Evolutionary conservation across 352 stramenopile species (phyloP), one percentile per base, ranked within the genome.

Genomic region (Thraustotheca clavata): DNA sequence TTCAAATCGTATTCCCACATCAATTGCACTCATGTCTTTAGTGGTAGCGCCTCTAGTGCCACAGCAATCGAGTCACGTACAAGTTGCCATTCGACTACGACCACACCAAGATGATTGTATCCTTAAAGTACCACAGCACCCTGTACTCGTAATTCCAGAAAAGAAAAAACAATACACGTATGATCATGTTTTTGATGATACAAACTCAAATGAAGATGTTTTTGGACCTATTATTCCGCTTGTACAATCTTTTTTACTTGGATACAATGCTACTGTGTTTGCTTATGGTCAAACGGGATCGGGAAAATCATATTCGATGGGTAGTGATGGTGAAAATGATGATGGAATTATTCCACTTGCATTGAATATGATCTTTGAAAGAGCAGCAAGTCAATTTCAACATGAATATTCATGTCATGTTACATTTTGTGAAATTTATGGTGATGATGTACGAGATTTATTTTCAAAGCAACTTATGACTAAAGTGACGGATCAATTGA

Each of bases 201-300:
- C 87, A 68, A 77, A 80, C 47, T 75, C 86, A 61, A 83, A 95
- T 72, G 76, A 75, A 60, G 86, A 92, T 69, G 84, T 95, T 46
- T 95, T 80, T 77, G 60, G 66, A 46, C 89, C 81, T 26, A 74
- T 94, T 26, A 35, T 60, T 49, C 78, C 80, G 24, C 69, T 96
- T 24, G 48, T 95, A 3, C 69, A 87, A 20, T 74, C 84, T 32
- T 96, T 91, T 76, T 89, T 98, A 48, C 77, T 96, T 59, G 93
- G 91, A 24, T 98, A 97, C 75, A 98, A 98, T 79, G 76, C 89
- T n/a, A 98, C 92, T 3, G 91, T 98, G 61, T 86, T 98, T 49
- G 92, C 94, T 2, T 98, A 98, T 71, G 93, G 94, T 6, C 93
- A 98, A 73, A 98, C 93, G 0, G 91, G 92, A 32, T 87, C 80